A percentile compares a stretch with the other conserved stretches of the same genome.
phyloP scores from a whole-genome alignment of 495 filamentous ascomycete species.

The Aspergillus bridgeri region DNA sequence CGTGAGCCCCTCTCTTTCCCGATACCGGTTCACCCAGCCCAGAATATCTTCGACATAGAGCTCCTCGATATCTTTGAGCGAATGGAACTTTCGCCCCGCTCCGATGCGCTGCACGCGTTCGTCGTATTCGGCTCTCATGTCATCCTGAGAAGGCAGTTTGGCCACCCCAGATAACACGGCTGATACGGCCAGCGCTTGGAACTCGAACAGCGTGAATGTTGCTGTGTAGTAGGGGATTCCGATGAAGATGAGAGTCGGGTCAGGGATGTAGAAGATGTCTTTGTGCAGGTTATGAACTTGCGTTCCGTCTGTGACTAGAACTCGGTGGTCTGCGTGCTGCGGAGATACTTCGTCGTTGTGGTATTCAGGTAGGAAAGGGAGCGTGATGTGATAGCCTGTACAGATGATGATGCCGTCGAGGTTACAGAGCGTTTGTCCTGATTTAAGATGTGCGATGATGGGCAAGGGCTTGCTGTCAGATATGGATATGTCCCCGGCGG shows the following conservation, averaged over 20 bases:
- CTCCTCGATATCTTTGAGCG: conserved; percentile 49
- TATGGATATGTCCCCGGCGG: conserved; percentile 26
- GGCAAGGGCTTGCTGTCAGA: conserved; percentile 36
- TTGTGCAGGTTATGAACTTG: conserved; percentile 66
- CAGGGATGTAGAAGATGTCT: conserved; percentile 65
- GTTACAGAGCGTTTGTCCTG: conserved; percentile 39
- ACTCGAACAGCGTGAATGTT: conserved; percentile 63
- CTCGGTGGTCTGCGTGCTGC: conserved; percentile 41
- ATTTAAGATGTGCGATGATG: conserved; percentile 34
- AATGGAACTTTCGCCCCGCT: conserved; percentile 51
- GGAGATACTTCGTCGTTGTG: conserved; percentile 32
- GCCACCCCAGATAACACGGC: conserved; percentile 53
- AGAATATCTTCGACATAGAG: conserved; percentile 53
- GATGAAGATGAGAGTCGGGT: conserved; percentile 59
- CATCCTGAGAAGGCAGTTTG: conserved; percentile 40
- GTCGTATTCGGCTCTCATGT: conserved; percentile 53
- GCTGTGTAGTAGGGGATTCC: conserved; percentile 59
- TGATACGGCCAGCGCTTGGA: conserved; percentile 58
- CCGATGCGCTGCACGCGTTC: conserved; percentile 43
- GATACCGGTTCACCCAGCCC: conserved; percentile 49
- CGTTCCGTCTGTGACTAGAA: conserved; percentile 60
- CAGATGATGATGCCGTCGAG: conserved; percentile 57
- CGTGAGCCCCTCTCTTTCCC: conserved; percentile 24
- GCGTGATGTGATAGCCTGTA: conserved; percentile 62
- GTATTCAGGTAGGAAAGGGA: conserved; percentile 54